Conservation (phyloP, 2,329 filamentous ascomycete species). For the Rutstroemia sp. region DNA sequence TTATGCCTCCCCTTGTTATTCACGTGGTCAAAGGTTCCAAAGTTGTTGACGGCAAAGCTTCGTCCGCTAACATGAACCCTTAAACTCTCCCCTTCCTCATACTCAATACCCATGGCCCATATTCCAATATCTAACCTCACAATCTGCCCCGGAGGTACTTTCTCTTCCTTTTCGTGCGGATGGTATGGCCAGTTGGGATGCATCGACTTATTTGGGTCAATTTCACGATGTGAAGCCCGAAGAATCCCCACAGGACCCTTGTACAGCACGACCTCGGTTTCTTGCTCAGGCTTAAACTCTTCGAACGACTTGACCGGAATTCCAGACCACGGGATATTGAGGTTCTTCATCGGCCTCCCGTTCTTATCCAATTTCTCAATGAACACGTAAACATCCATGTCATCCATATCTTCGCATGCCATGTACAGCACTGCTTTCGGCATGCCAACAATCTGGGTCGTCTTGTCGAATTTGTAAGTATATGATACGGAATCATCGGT, state of each 20-base stretch:
- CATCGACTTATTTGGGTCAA: constrained; percentile 3
- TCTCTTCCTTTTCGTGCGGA: constrained; percentile 8
- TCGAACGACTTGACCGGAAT: constrained; percentile 1
- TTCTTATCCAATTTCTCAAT: constrained; percentile 37
- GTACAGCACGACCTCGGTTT: constrained; percentile 1
- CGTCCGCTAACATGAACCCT: no score
- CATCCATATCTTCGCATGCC: constrained; percentile 35
- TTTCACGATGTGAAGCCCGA: constrained; percentile 11
- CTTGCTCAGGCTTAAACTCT: constrained; percentile 2
- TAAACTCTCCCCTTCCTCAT: constrained; percentile 12
- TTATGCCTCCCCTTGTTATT: no score
- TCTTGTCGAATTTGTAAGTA: constrained; percentile 31
- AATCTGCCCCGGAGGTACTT: constrained; percentile 11
- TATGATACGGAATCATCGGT: no score
- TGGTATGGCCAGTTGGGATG: constrained; percentile 7
- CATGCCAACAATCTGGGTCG: constrained; percentile 36
- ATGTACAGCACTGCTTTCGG: constrained; percentile 41
- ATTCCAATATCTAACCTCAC: constrained; percentile 14
- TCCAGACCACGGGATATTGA: constrained; percentile 34
- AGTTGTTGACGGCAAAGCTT: no score
- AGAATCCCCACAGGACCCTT: constrained; percentile 12
- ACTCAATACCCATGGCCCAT: constrained; percentile 15
- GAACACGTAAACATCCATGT: constrained; percentile 38
- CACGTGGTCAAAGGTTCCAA: no score
- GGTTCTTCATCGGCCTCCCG: constrained; percentile 35